Evolutionary conservation across 768 basidiomycete species (phyloP), one percentile per base, ranked within the genome.

Genomic region (Pleurotus ostreatus): DNA sequence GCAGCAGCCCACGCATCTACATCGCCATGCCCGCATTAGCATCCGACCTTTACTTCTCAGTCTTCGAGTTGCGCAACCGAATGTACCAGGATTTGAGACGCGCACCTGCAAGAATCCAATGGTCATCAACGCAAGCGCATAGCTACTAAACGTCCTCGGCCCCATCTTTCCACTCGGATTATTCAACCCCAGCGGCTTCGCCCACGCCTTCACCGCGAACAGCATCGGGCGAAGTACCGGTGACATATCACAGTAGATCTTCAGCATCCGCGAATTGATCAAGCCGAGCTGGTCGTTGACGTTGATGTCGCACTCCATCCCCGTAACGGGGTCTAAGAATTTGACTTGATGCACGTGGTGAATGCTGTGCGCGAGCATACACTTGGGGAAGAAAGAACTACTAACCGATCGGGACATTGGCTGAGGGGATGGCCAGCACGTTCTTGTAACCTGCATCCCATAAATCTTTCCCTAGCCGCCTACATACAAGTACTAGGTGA

Each of bases 281-380:
- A 76, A 55, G 1, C 86, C 86, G 1, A 87, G 71, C 5, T 78
- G 80, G 25, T 84, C 78, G 62, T 89, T 89, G 56, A 84, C 72
- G 62, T 84, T 85, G 60, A 88, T 68, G 59, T 86, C 85, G 57
- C 80, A 76, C 0, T 72, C 55, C 18, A 82, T 57, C 13, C 66
- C 64, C 0, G 76, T 77, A 2, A 7, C n/a, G 0, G 67, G 71
- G 59, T 84, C 80, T n/a, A 46, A 61, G 58, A 80, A 80, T 60
- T 79, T 81, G 26, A 85, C 84, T 85, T 60, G 7, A 39, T 34
- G 3, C 2, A 3, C 30, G 3, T 34, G 11, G 9, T 4, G 3
- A 34, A 34, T 11, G 30, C 2, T 1, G 11, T 34, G 30, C 30
- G 2, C 4, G 11, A 34, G 30, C 0, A 34, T 34, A 34, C 11